These are phyloP conservation scores for Oehlia diaphana DNA, from an alignment of 192 early-diverging fungal species.

Conservation along the genomic window DNA sequence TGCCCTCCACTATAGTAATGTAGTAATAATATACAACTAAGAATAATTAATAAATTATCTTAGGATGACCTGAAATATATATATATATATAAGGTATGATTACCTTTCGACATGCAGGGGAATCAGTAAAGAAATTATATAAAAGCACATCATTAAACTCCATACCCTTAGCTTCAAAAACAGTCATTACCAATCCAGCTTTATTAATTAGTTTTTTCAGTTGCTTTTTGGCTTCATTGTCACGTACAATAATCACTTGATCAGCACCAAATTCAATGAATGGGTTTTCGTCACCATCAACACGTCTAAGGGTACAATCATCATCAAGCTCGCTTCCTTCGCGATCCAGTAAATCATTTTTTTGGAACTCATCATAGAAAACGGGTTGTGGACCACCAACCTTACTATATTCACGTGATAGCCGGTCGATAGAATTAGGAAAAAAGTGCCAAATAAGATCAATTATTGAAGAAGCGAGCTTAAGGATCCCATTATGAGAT, in stretches of 20 bases:
- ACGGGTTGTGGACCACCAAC: too few species aligned
- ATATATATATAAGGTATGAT: background rate
- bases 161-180: too few species aligned
- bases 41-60: background rate
- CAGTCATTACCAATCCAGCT: too few species aligned
- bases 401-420: background rate
- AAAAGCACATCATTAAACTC: background rate
- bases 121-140: conserved; percentile 30
- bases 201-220: too few species aligned
- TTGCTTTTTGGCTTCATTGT: too few species aligned
- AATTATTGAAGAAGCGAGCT: conserved; percentile 15
- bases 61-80: background rate
- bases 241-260: too few species aligned
- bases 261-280: conserved; percentile 1
- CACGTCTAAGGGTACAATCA: too few species aligned
- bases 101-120: background rate
- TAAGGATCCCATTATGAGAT: conserved; percentile 20
- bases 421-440: conserved; percentile 11
- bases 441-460: conserved; percentile 10
- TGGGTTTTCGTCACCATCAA: background rate
- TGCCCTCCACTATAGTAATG: conserved; percentile 11
- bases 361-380: too few species aligned
- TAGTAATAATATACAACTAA: background rate
- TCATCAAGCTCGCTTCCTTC: too few species aligned
- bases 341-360: background rate